Evolutionary conservation across 129 eudicot genomes (phyloP).

Genomic region (Saussurea involucrata): DNA sequence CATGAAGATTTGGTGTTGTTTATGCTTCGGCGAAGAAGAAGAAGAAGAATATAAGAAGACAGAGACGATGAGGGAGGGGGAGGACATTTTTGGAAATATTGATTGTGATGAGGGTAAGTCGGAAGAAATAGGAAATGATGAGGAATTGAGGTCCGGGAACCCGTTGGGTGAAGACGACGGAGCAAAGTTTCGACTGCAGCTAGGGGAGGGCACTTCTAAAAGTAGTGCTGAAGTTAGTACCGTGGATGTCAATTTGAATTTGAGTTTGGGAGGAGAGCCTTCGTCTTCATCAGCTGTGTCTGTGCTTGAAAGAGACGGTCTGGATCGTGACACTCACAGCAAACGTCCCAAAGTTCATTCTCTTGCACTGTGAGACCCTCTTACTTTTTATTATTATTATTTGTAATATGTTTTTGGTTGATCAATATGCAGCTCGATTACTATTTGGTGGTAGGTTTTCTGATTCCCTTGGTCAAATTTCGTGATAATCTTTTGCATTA

Average conservation of each 20-base stretch:
- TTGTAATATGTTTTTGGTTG: not conserved
- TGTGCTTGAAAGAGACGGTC: constrained; percentile 33
- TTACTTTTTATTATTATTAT: not conserved
- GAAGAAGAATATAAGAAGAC: constrained; percentile 25
- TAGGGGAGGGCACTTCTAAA: constrained; percentile 11
- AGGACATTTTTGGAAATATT: constrained; percentile 23
- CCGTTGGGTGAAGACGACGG: constrained; percentile 1
- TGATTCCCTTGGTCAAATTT: not conserved
- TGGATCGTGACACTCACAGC: constrained; percentile 48
- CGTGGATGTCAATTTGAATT: constrained; percentile 45
- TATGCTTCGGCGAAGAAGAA: constrained; percentile 47
- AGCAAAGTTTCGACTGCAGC: constrained; percentile 16
- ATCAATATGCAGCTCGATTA: not conserved
- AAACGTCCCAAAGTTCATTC: constrained; percentile 81
- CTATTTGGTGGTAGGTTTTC: constrained; percentile 1
- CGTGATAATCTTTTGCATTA: not conserved
- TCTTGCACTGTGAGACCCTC: constrained; percentile 49
- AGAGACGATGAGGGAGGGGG: constrained; percentile 36
- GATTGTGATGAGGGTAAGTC: constrained; percentile 24
- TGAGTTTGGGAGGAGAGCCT: constrained; percentile 57
- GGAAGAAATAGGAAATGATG: constrained; percentile 32
- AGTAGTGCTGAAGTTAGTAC: constrained; percentile 22
- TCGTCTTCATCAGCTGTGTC: constrained; percentile 42
- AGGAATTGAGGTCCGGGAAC: constrained; percentile 21
- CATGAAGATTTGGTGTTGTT: constrained; percentile 71